Percentiles rank a stretch among this genome's conserved stretches.
phyloP scores from a whole-genome alignment of 2,329 filamentous ascomycete genomes.

The Aspergillus hiratsukae region DNA sequence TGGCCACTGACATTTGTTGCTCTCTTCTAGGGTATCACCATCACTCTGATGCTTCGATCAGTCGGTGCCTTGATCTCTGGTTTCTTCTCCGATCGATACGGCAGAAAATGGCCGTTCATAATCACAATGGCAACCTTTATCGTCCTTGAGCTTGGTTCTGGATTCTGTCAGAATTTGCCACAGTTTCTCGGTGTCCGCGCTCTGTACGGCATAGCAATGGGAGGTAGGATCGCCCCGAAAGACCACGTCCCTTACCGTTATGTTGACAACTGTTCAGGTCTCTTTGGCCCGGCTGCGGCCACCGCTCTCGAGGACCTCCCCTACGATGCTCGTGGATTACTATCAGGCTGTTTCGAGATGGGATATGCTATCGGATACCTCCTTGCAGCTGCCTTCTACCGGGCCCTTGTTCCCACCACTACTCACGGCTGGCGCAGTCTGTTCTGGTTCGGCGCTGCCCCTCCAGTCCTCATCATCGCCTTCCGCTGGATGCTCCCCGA shows the following conservation, averaged over 20 bases:
- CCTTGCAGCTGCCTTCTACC: neutral
- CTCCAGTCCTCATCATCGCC: conserved; percentile 51
- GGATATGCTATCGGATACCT: neutral
- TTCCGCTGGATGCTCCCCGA: conserved; percentile 71
- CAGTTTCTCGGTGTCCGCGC: neutral
- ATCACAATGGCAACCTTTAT: no score
- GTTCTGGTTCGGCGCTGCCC: conserved; percentile 30
- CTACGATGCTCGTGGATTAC: neutral
- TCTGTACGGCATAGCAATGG: neutral
- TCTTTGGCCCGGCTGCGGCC: neutral
- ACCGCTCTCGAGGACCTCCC: neutral
- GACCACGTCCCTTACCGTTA: neutral
- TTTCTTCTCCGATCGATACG: no score
- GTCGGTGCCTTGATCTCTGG: no score
- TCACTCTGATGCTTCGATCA: no score
- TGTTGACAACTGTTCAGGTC: neutral
- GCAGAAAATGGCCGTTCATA: no score
- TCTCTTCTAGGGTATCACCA: no score
- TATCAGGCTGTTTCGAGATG: neutral
- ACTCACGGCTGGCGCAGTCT: neutral
- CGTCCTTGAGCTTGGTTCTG: no score
- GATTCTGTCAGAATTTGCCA: neutral
- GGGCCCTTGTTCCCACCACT: neutral
- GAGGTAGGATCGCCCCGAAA: neutral
- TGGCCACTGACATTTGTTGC: no score